These are phyloP conservation scores for Apophysomyces ossiformis DNA, from an alignment of 371 early-diverging fungal species.

Conservation along the genomic window DNA sequence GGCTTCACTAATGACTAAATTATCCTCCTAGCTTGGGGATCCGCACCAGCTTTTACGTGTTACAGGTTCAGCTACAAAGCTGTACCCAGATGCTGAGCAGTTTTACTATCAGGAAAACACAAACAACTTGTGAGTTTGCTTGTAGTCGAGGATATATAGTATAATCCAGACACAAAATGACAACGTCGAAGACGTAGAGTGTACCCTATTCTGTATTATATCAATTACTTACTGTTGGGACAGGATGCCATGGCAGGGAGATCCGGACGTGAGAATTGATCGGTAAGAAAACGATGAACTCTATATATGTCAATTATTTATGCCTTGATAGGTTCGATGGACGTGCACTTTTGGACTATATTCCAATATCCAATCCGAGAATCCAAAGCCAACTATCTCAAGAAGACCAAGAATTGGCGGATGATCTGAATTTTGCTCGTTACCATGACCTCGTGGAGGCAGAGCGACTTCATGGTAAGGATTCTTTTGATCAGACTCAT, in stretches of 20 bases:
- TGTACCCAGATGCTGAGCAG: slow-evolving; percentile 59
- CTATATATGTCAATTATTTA: not conserved
- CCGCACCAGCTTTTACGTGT: slow-evolving; percentile 61
- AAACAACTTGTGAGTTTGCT: slow-evolving; percentile 51
- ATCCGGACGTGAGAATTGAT: slow-evolving; percentile 53
- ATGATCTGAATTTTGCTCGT: slow-evolving; percentile 59
- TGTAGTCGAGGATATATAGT: slow-evolving; percentile 8
- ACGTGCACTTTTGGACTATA: slow-evolving; percentile 56
- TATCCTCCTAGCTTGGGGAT: slow-evolving; percentile 54
- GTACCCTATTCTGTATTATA: not conserved
- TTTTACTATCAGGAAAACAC: slow-evolving; percentile 58
- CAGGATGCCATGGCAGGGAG: slow-evolving; percentile 60
- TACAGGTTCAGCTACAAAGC: slow-evolving; percentile 52
- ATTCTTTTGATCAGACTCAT: no score
- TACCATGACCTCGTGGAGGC: slow-evolving; percentile 64
- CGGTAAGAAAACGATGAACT: slow-evolving; percentile 27
- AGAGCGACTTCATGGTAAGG: slow-evolving; percentile 51
- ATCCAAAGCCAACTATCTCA: slow-evolving; percentile 12
- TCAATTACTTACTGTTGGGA: slow-evolving; percentile 5
- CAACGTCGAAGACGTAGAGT: not conserved
- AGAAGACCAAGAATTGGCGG: slow-evolving; percentile 48
- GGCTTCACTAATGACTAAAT: not conserved
- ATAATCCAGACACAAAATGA: slow-evolving; percentile 10
- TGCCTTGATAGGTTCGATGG: slow-evolving; percentile 58
- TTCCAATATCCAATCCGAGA: slow-evolving; percentile 36